These are phyloP conservation scores for Linnemannia zychae DNA, from an alignment of 192 early-diverging fungal genomes.

Conservation along the genomic window DNA sequence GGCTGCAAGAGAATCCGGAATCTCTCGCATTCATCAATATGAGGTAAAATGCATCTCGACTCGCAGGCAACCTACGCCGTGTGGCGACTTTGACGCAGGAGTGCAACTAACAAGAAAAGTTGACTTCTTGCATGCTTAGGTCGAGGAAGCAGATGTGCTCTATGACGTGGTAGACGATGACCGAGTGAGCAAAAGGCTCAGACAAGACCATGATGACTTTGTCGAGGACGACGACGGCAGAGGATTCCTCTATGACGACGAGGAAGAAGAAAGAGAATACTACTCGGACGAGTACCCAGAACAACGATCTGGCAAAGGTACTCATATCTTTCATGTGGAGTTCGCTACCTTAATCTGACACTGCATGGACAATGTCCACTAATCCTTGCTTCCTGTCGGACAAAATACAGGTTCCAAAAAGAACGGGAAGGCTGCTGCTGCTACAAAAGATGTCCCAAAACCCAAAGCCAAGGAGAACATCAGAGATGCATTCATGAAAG, in stretches of 20 bases:
- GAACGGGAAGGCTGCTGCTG: conserved; percentile 28
- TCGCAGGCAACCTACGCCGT: background rate
- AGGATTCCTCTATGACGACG: conserved; percentile 71
- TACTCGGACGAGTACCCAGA: conserved; percentile 66
- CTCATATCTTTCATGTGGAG: background rate
- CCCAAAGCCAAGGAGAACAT: conserved; percentile 42
- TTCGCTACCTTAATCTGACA: background rate
- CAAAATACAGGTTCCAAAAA: conserved; percentile 38
- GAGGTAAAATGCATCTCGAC: conserved; percentile 28
- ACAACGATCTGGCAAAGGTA: conserved; percentile 44
- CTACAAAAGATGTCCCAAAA: conserved; percentile 19
- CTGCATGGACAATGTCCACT: background rate
- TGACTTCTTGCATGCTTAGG: conserved; percentile 16
- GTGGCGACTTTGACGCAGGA: background rate
- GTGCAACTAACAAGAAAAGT: background rate
- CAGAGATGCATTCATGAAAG: conserved; percentile 52
- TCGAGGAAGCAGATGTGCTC: conserved; percentile 56
- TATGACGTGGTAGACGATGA: conserved; percentile 78
- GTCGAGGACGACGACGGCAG: conserved; percentile 77
- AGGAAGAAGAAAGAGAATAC: conserved; percentile 61
- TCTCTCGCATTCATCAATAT: conserved; percentile 46
- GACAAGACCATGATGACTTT: conserved; percentile 67
- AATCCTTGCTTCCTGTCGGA: background rate
- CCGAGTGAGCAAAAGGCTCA: conserved; percentile 52
- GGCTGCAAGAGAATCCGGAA: conserved; percentile 24